Evolutionary conservation across 805 yeast species (phyloP).

Genomic region (Candida adriatica): DNA sequence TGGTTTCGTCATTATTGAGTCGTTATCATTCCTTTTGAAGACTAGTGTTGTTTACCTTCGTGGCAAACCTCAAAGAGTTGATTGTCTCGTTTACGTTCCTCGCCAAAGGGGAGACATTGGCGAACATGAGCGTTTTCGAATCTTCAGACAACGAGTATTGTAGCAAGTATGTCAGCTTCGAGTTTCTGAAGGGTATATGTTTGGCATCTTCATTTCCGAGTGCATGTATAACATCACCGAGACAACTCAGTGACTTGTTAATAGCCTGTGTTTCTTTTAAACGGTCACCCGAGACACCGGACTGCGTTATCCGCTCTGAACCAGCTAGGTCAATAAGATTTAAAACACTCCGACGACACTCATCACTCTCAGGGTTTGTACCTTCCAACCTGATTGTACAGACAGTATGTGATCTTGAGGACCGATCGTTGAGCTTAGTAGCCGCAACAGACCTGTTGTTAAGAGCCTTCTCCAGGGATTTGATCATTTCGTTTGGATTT

Average conservation of each 20-base stretch:
- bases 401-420: conserved; percentile 89
- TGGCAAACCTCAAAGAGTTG: conserved; percentile 83
- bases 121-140: conserved; percentile 91
- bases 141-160: conserved; percentile 80
- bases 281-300: conserved; percentile 76
- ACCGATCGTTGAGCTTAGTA: conserved; percentile 72
- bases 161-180: conserved; percentile 80
- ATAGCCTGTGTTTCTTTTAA: conserved; percentile 84
- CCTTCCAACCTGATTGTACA: conserved; percentile 63
- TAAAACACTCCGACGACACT: conserved; percentile 48
- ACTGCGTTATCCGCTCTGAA: conserved; percentile 72
- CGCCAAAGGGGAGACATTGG: conserved; percentile 66
- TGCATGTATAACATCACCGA: conserved; percentile 85
- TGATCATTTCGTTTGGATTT: conserved; percentile 41
- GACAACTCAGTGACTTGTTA: conserved; percentile 77
- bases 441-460: conserved; percentile 70
- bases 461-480: conserved; percentile 47
- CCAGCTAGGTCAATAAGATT: conserved; percentile 93
- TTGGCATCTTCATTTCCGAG: conserved; percentile 40
- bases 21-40: conserved; percentile 9
- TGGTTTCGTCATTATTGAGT: background rate
- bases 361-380: conserved; percentile 39
- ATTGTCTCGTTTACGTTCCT: conserved; percentile 68
- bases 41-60: conserved; percentile 62
- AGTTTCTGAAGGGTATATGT: conserved; percentile 92